phyloP scores from a whole-genome alignment of 2,329 filamentous ascomycete genomes.

The Cercospora nicotianae region DNA sequence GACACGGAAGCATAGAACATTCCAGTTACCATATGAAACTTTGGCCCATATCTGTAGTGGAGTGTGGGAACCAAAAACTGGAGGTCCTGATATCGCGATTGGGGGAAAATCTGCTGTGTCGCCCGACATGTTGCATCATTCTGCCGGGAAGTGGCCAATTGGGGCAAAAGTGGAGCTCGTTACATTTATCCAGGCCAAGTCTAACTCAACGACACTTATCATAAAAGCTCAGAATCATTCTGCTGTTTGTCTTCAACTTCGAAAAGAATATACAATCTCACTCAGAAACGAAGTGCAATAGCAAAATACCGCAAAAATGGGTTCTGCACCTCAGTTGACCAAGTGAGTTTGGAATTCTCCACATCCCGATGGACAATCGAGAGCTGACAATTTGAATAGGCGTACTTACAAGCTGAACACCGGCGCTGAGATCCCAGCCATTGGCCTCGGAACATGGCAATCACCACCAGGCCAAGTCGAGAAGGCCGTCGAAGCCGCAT shows the following conservation, averaged over 20 bases:
- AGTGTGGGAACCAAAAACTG: neutral
- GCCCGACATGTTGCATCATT: slow-evolving; percentile 2
- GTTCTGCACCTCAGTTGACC: slow-evolving; percentile 47
- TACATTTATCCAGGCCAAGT: slow-evolving; percentile 11
- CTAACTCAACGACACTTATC: slow-evolving; percentile 12
- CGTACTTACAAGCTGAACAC: slow-evolving; percentile 56
- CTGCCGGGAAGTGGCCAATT: slow-evolving; percentile 7
- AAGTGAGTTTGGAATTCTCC: slow-evolving; percentile 6
- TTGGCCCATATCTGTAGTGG: neutral
- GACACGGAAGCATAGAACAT: neutral
- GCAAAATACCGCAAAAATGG: slow-evolving; percentile 15
- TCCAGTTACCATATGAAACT: neutral
- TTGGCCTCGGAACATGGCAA: slow-evolving; percentile 80
- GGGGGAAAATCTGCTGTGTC: slow-evolving; percentile 3
- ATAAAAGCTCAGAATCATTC: neutral
- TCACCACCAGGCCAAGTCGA: slow-evolving; percentile 68
- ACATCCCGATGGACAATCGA: neutral
- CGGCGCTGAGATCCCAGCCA: slow-evolving; percentile 70
- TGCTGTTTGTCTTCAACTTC: neutral
- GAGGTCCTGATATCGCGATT: neutral
- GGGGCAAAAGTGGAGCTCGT: neutral
- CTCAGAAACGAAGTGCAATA: neutral
- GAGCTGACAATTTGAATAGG: slow-evolving; percentile 7
- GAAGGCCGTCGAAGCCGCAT: slow-evolving; percentile 67
- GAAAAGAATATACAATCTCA: neutral